A percentile compares a stretch with the other conserved stretches of the same genome.
These are phyloP conservation scores for Primulina tabacum DNA, from an alignment of 257 asterid genomes.

Conservation along the genomic window DNA sequence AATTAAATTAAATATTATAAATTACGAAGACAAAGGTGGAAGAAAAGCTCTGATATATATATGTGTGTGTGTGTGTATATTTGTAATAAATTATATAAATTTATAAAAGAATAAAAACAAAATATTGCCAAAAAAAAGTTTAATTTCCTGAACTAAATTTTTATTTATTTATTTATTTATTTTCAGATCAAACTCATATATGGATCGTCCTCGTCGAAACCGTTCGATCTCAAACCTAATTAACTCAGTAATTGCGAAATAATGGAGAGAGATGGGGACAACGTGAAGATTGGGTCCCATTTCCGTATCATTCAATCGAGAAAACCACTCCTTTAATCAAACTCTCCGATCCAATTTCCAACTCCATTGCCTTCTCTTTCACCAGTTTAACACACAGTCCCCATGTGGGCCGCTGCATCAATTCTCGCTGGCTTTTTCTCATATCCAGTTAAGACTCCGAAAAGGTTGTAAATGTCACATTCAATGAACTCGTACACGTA, in stretches of 20 bases:
- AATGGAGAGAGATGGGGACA: slow-evolving; percentile 33
- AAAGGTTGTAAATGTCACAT: slow-evolving; percentile 38
- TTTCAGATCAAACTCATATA: neutral
- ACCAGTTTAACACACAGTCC: slow-evolving; percentile 28
- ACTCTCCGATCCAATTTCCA: neutral
- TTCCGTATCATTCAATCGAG: slow-evolving; percentile 20
- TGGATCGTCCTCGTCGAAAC: no score
- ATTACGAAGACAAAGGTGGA: no score
- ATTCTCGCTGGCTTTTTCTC: slow-evolving; percentile 66
- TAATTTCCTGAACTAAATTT: neutral
- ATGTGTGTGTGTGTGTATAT: no score
- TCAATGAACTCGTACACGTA: slow-evolving; percentile 34
- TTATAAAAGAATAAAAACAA: no score
- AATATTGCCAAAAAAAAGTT: no score
- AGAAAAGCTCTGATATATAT: no score
- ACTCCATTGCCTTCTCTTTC: slow-evolving; percentile 25
- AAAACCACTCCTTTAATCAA: slow-evolving; percentile 24
- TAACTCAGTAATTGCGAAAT: neutral
- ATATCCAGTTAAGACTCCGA: slow-evolving; percentile 51
- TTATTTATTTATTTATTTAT: no score
- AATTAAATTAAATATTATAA: no score
- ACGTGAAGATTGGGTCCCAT: slow-evolving; percentile 24
- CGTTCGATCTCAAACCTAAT: neutral
- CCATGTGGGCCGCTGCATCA: slow-evolving; percentile 75
- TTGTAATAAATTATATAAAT: no score